phyloP scores from a whole-genome alignment of 208 protist genomes.

The Acanthamoeba healyi region DNA sequence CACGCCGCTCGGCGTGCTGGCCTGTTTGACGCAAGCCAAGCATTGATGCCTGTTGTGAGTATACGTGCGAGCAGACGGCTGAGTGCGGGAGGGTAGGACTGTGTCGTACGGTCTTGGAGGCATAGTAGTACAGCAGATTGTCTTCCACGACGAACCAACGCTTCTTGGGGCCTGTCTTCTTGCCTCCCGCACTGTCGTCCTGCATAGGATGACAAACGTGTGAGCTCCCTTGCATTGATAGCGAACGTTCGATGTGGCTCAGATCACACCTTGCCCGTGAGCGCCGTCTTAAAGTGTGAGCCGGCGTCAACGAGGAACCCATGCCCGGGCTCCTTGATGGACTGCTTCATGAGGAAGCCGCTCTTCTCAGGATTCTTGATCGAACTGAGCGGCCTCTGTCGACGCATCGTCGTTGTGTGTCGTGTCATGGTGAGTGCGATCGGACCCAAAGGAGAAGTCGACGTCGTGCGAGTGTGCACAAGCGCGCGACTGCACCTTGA shows the following conservation, averaged over 20 bases:
- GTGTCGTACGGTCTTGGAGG: slow-evolving; percentile 8
- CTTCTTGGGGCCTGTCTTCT: slow-evolving; percentile 15
- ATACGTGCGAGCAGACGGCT: no score
- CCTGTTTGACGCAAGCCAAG: background rate
- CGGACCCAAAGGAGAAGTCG: no score
- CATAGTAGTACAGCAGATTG: slow-evolving; percentile 59
- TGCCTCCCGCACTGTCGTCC: background rate
- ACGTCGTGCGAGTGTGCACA: background rate
- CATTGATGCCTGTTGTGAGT: no score
- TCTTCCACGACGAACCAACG: slow-evolving; percentile 56
- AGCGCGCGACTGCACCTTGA: background rate
- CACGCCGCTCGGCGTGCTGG: slow-evolving; percentile 12
- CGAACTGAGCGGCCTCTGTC: background rate
- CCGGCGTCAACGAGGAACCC: background rate
- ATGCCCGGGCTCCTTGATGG: slow-evolving; percentile 40
- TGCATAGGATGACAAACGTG: background rate
- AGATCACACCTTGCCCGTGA: slow-evolving; percentile 13
- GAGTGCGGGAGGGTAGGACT: no score
- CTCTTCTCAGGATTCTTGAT: slow-evolving; percentile 45
- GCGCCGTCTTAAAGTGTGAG: background rate
- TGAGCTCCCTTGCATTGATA: no score
- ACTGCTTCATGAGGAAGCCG: slow-evolving; percentile 70
- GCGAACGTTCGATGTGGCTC: background rate
- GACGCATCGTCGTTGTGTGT: background rate
- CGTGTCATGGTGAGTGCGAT: no score